Evolutionary conservation across 164 flowering plant genomes (phyloP).

Genomic region (Warburgia ugandensis): DNA sequence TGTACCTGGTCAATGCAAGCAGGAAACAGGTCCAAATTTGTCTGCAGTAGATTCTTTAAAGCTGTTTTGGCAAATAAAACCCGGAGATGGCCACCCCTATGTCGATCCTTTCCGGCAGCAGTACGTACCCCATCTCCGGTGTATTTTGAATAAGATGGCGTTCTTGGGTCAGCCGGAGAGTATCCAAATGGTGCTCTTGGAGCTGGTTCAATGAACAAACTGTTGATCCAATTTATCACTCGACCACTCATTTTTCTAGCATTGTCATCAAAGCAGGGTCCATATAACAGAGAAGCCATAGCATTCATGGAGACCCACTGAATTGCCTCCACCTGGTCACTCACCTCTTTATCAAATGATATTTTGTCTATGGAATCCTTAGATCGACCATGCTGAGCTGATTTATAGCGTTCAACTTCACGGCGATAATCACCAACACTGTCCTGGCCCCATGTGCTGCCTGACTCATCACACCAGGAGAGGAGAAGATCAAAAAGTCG

Average conservation of each 20-base stretch:
- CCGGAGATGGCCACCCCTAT: slow-evolving; percentile 73
- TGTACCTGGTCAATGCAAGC: slow-evolving; percentile 99
- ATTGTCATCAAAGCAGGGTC: slow-evolving; percentile 98
- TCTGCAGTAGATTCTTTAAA: slow-evolving; percentile 88
- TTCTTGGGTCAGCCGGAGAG: slow-evolving; percentile 98
- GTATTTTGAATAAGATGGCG: slow-evolving; percentile 85
- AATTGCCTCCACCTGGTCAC: slow-evolving; percentile 90
- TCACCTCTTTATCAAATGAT: slow-evolving; percentile 88
- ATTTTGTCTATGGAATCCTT: slow-evolving; percentile 93
- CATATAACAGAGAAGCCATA: slow-evolving; percentile 89
- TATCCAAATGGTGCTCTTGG: slow-evolving; percentile 91
- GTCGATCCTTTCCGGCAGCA: slow-evolving; percentile 73
- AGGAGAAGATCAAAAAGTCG: slow-evolving; percentile 88
- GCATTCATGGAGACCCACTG: slow-evolving; percentile 99
- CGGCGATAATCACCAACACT: slow-evolving; percentile 82
- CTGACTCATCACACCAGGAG: slow-evolving; percentile 88
- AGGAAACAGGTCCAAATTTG: slow-evolving; percentile 94
- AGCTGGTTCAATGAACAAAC: slow-evolving; percentile 83
- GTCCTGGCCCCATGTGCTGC: slow-evolving; percentile 80
- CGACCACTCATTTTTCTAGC: slow-evolving; percentile 98
- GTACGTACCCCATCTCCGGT: slow-evolving; percentile 72
- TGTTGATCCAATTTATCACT: slow-evolving; percentile 89
- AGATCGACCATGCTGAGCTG: slow-evolving; percentile 79
- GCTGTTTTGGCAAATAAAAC: slow-evolving; percentile 82
- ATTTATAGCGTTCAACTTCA: slow-evolving; percentile 86